Evolutionary conservation across 1,139 yeast genomes (phyloP), one percentile per base, ranked within the genome.

Genomic region (Arxiozyma telluris): DNA sequence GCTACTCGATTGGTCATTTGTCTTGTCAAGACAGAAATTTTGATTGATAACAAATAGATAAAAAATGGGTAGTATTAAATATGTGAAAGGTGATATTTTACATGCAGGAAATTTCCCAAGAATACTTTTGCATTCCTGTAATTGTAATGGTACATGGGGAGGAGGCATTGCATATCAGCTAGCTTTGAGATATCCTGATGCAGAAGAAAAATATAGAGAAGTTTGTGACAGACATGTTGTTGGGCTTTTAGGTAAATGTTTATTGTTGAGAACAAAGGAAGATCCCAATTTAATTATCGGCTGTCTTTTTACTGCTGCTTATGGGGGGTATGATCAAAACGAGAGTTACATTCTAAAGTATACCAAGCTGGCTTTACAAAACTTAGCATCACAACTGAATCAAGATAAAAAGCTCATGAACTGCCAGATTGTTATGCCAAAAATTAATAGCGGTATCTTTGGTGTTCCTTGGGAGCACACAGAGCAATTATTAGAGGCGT

Each of bases 71-170:
- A 60, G 55, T 39, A 53, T 65, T 8, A 58, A 39, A 8, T 62
- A 64, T 47, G 18, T 57, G 0, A 58, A 56, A 42, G 68, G 69
- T 1, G 57, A 65, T 49, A 59, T 61, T 18, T 42, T 63, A 17
- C 46, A 53, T 5, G 43, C 47, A 8, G 44, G 30, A 8, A 39
- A 47, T 6, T 53, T 59, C 44, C 60, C 61, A n/a, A 55, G 66
- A 23, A 59, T 64, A 11, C 34, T 65, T 9, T 58, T 65, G 1
- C 96, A 88, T 65, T 83, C 96, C 0, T 88, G 96, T 64, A 88
- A 88, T 64, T 83, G 90, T 53, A 73, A 76, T 41, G 96, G 96
- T 0, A 65, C 76, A 0, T 88, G 96, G 96, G 94, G 95, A 4
- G 93, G 87, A 0, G 96, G 96, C 0, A 80, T 88, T 2, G 69